Base-by-base conservation (phyloP, 257 asterid genomes). In the Rehmannia glutinosa region DNA sequence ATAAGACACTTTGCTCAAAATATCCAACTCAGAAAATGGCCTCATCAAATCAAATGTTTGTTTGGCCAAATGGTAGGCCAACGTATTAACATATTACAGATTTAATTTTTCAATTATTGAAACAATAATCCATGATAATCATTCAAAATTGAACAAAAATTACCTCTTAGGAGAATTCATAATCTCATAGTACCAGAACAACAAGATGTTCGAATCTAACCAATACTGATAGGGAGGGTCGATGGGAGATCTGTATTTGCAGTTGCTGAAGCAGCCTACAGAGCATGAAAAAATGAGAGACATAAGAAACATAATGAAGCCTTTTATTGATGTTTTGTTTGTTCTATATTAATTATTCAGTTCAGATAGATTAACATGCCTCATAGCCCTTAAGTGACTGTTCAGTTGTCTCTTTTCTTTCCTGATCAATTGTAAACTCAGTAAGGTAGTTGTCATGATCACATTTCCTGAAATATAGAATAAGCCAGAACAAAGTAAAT, bases 181-280 rank as follows among this genome's bases (percentile, higher is more conserved):
- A 24, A 92, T 92, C 84, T 89, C 97, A n/a, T 92, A 92, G 81
- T 89, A 89, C 76, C 89, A 92, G 13, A 89, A 97, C 0, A 96
- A 92, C 82, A 92, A 92, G 83, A n/a, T n/a, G n/a, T 89, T 92
- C 82, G 89, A 77, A 72, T 97, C 98, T 63, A 92, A 39, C 98
- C 98, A 45, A 92, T 97, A 8, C 97, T 97, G 62, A 92, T 92
- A 30, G 98, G 98, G 71, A 89, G 98, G 50, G 98, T 92, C 8
- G 98, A 87, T 10, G 91, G 88, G 35, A 92, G 96, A 25, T 92
- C 97, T 1, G 95, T 84, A 66, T 70, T 85, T 59, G 96, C 96
- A 43, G 78, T 77, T 5, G 86, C 79, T 45, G 95, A 82, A 43
- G 98, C 98, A 62, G 91, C 90, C 97, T 91, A 62, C 49, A 58